Evolutionary conservation across 2,329 filamentous ascomycete genomes (phyloP).

Genomic region (Coniochaeta sp.): DNA sequence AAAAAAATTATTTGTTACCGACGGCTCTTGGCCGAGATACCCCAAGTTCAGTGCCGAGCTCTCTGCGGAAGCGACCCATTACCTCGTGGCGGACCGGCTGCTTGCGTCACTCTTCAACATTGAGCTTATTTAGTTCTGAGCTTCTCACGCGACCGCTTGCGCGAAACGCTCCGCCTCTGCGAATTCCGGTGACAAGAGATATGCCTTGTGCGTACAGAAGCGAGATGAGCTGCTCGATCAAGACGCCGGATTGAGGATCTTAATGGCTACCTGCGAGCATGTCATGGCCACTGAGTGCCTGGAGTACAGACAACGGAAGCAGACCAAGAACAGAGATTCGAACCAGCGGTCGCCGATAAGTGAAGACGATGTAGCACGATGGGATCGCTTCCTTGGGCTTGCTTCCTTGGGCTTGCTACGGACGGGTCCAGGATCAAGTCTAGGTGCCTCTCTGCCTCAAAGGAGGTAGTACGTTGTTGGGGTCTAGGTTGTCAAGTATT

Average conservation of each 20-base stretch:
- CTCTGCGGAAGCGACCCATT: too few species aligned
- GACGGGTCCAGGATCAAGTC: background rate
- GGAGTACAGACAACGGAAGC: conserved; percentile 5
- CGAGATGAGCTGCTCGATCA: background rate
- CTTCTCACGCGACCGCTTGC: background rate
- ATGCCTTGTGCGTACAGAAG: background rate
- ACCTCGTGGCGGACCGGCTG: too few species aligned
- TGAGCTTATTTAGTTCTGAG: background rate
- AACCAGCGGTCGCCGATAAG: conserved; percentile 1
- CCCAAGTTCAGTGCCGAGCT: too few species aligned
- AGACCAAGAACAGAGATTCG: conserved; percentile 5
- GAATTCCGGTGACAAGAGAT: background rate
- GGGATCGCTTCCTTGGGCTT: background rate
- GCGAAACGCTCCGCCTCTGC: background rate
- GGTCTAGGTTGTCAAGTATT: conserved; percentile 8
- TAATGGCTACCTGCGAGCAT: conserved; percentile 4
- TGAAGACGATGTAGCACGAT: background rate
- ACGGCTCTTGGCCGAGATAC: too few species aligned
- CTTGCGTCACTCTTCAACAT: too few species aligned
- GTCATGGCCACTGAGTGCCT: conserved; percentile 4
- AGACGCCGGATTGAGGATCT: conserved; percentile 5
- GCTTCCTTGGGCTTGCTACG: background rate
- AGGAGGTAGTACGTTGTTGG: conserved; percentile 3
- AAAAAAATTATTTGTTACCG: too few species aligned
- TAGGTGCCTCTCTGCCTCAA: background rate